phyloP scores from a whole-genome alignment of 2,329 filamentous ascomycete species.

The Colletotrichum endophyticum region DNA sequence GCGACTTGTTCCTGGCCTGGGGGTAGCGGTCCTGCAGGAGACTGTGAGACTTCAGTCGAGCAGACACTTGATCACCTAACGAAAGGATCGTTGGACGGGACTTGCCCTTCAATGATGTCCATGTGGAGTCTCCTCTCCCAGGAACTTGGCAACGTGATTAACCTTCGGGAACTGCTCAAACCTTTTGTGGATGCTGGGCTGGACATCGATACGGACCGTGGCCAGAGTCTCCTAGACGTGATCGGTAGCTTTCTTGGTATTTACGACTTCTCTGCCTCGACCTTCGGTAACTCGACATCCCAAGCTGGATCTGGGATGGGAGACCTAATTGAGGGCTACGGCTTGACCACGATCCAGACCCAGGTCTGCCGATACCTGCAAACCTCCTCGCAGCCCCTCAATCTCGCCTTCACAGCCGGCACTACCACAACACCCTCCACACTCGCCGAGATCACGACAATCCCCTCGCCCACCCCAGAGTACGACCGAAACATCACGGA shows the following conservation, averaged over 20 bases:
- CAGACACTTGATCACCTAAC: constrained; percentile 36
- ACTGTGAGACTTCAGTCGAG: constrained; percentile 36
- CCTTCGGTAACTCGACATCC: constrained; percentile 27
- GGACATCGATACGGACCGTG: not conserved
- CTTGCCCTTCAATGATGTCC: constrained; percentile 38
- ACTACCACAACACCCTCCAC: constrained; percentile 27
- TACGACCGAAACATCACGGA: constrained; percentile 35
- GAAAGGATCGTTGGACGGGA: constrained; percentile 37
- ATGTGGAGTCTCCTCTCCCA: constrained; percentile 32
- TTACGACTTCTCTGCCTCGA: constrained; percentile 32
- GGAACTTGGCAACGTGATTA: constrained; percentile 28
- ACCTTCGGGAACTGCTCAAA: not conserved
- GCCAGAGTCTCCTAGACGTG: not conserved
- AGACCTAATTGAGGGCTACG: constrained; percentile 36
- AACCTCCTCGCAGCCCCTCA: constrained; percentile 30
- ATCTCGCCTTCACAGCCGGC: constrained; percentile 37
- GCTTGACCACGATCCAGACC: constrained; percentile 30
- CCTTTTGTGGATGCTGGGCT: constrained; percentile 5
- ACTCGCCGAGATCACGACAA: constrained; percentile 3
- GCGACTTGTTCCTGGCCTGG: constrained; percentile 40
- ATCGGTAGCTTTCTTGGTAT: constrained; percentile 3
- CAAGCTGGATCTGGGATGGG: constrained; percentile 28
- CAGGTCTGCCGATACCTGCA: constrained; percentile 40
- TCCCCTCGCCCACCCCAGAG: not conserved
- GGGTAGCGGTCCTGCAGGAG: constrained; percentile 28